Base-by-base conservation (phyloP, 495 filamentous ascomycete genomes). In the Bombardia bombarda region DNA sequence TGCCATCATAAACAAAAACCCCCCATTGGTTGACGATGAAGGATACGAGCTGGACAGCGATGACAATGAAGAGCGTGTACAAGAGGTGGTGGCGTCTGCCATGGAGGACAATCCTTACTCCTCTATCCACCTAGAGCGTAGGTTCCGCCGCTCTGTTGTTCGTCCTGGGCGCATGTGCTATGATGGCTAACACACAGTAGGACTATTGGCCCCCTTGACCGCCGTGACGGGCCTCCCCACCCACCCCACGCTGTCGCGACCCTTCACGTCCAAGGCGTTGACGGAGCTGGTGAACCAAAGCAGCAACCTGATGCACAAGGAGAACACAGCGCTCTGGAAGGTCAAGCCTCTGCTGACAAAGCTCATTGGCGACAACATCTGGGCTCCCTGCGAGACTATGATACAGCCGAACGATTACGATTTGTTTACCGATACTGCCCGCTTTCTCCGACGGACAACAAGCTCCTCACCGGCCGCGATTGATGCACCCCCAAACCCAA, bases 1-100 rank as follows among this genome's bases (percentile, higher is more conserved):
- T 52, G 75, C 86, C 41, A 92, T 95, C 47, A 82, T 97, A 46
- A 77, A 78, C 55, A 77, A 71, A 20, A 95, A 95, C 49, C 72
- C 74, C 6, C 67, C 67, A n/a, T 56, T 74, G n/a, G 78, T 87
- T 52, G 89, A 96, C 59, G 85, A 87, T 8, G 84, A 95, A 50
- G 89, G 90, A 33, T 86, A 89, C 49, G 84, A 92, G 50, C 67
- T 93, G 19, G 82, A 87, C 33, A 85, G 83, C 55, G 83, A 87
- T 38, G 80, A 86, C 53, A 86, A 90, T 53, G 84, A 86, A 45
- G 70, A 72, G 26, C 71, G 69, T 40, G 56, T 72, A 19, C 65
- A 69, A 50, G 80, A 85, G 56, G 83, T 78, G 12, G 72, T 86
- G 46, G 74, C 77, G 13, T 72, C 79, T 16, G 82, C 76, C 5